These are phyloP conservation scores for Tolypocladium amazonense DNA, from an alignment of 2,329 filamentous ascomycete genomes.

Conservation along the genomic window DNA sequence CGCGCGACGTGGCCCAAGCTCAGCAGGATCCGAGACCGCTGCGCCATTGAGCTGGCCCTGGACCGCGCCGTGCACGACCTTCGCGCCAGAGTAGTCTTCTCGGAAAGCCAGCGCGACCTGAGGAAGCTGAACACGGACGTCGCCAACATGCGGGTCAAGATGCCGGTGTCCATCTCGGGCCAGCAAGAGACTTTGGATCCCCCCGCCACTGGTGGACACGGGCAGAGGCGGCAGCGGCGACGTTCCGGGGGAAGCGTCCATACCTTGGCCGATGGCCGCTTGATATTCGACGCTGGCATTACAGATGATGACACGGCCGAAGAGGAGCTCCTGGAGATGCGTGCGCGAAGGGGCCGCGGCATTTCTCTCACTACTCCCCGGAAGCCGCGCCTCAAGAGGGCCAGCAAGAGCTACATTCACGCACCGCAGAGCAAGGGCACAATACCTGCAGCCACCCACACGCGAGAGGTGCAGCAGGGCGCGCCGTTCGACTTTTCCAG, in stretches of 20 bases:
- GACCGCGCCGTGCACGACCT: slow-evolving; percentile 63
- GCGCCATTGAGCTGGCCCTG: slow-evolving; percentile 78
- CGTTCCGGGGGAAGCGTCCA: slow-evolving; percentile 40
- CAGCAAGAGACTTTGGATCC: slow-evolving; percentile 9
- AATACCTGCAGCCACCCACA: slow-evolving; percentile 2
- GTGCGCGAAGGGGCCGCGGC: slow-evolving; percentile 16
- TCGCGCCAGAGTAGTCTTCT: slow-evolving; percentile 59
- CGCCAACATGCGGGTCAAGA: slow-evolving; percentile 14
- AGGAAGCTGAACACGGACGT: slow-evolving; percentile 29
- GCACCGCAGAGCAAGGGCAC: slow-evolving; percentile 10
- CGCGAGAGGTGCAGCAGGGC: slow-evolving; percentile 5
- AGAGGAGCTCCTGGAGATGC: slow-evolving; percentile 33
- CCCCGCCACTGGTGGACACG: slow-evolving; percentile 15
- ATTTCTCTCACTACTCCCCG: slow-evolving; percentile 17
- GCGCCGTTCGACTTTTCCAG: slow-evolving; percentile 24
- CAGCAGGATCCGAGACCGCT: slow-evolving; percentile 73
- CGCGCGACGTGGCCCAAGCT: slow-evolving; percentile 87
- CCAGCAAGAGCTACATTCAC: slow-evolving; percentile 27
- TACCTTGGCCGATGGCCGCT: slow-evolving; percentile 22
- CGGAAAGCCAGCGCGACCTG: slow-evolving; percentile 51
- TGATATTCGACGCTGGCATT: slow-evolving; percentile 25
- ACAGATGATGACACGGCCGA: slow-evolving; percentile 34
- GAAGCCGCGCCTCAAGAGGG: slow-evolving; percentile 30
- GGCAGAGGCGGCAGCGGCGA: slow-evolving; percentile 30
- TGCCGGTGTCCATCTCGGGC: slow-evolving; percentile 7